Evolutionary conservation across 163 green algal species (phyloP).

Genomic region (Chlamydomonas reinhardtii): DNA sequence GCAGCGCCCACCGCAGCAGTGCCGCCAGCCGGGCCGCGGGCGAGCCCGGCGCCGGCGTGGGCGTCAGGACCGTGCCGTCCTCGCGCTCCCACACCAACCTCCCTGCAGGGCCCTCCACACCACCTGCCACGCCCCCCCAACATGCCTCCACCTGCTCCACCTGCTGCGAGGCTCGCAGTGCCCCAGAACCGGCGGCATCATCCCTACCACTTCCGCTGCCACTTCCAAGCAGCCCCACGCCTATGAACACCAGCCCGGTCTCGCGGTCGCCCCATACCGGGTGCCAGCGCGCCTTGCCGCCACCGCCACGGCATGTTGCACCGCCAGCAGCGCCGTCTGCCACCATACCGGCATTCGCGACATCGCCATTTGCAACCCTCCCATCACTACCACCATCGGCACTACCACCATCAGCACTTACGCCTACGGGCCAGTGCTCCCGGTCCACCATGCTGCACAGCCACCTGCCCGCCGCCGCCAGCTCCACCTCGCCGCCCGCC

Average conservation of each 20-base stretch:
- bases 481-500: conserved; percentile 48
- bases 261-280: conserved; percentile 31
- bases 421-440: conserved; percentile 53
- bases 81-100: background rate
- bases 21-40: background rate
- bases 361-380: background rate
- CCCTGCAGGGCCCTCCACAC: too few relatives aligned
- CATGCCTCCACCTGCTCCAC: background rate
- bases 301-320: background rate
- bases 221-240: conserved; percentile 1
- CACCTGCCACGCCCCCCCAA: too few relatives aligned
- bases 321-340: background rate
- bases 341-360: background rate
- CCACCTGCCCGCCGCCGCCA: conserved; percentile 52
- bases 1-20: conserved; percentile 22
- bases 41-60: background rate
- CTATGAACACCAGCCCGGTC: conserved; percentile 47
- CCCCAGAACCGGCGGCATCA: too few relatives aligned
- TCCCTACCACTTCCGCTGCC: too few relatives aligned
- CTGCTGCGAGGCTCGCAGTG: too few relatives aligned
- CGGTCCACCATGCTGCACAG: conserved; percentile 48
- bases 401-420: too few relatives aligned
- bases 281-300: conserved; percentile 9
- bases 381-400: too few relatives aligned
- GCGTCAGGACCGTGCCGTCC: too few relatives aligned